Evolutionary conservation across 2,329 filamentous ascomycete species (phyloP).

Genomic region (Colletotrichum abscissum): DNA sequence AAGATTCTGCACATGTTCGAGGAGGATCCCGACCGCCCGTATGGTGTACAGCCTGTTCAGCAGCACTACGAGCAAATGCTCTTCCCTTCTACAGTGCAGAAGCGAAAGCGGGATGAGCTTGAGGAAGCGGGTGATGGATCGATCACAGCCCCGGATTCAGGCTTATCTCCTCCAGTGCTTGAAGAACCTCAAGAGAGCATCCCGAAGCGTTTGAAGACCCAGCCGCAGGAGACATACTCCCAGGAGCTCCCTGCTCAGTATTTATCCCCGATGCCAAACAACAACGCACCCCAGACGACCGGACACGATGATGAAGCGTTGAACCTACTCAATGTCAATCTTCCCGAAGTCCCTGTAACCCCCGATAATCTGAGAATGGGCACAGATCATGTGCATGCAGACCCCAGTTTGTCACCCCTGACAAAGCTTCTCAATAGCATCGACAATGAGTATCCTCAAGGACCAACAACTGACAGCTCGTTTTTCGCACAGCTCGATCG

Average conservation of each 20-base stretch:
- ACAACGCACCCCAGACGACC: background rate
- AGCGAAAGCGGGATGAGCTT: background rate
- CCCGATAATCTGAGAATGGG: background rate
- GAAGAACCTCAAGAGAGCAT: background rate
- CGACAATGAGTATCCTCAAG: background rate
- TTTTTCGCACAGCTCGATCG: background rate
- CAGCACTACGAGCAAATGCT: background rate
- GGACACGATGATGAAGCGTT: background rate
- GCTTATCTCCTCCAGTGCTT: background rate
- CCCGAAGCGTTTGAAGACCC: background rate
- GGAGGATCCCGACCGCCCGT: background rate
- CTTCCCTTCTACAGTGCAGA: background rate
- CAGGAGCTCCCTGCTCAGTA: background rate
- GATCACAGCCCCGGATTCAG: no score
- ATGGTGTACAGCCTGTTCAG: slow-evolving; percentile 19
- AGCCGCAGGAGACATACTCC: background rate
- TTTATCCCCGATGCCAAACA: background rate
- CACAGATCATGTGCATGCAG: background rate
- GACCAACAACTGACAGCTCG: background rate
- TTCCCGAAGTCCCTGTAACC: background rate
- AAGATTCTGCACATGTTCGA: background rate
- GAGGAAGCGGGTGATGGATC: background rate
- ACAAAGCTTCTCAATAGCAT: background rate
- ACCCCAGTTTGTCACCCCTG: background rate
- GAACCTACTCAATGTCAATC: background rate